Conservation (phyloP, 768 basidiomycete species). For the Mycena kentingensis region DNA sequence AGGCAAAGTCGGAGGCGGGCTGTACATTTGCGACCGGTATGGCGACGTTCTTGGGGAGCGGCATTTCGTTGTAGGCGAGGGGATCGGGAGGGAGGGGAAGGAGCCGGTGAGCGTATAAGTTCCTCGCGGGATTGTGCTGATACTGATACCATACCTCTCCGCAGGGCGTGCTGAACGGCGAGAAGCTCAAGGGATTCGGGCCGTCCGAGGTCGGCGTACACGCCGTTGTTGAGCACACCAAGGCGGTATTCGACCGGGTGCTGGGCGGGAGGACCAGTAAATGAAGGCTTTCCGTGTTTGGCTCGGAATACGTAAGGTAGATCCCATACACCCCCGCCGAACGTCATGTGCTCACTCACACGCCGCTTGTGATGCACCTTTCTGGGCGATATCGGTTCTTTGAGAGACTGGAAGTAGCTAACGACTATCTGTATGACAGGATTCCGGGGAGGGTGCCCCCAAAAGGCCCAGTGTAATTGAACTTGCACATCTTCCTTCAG, state of each 20-base stretch:
- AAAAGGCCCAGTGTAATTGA: too few species aligned
- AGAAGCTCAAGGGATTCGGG: background rate
- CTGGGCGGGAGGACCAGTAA: too few species aligned
- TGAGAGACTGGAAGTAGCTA: too few species aligned
- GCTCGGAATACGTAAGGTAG: too few species aligned
- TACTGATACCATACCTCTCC: background rate
- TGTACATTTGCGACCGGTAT: background rate
- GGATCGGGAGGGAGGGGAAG: background rate
- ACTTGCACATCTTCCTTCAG: too few species aligned
- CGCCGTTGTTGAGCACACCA: background rate
- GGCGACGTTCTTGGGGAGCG: background rate
- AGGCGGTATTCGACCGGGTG: background rate
- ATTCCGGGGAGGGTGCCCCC: too few species aligned
- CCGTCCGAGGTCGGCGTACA: background rate
- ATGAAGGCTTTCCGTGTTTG: too few species aligned
- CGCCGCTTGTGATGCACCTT: too few species aligned
- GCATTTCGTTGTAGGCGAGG: background rate
- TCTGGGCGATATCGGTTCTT: too few species aligned
- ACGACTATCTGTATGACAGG: too few species aligned
- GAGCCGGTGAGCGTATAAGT: background rate
- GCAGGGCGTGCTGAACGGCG: background rate
- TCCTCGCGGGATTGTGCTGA: background rate
- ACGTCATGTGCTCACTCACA: too few species aligned
- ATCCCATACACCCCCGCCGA: too few species aligned
- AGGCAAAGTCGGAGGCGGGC: background rate